Conservation (phyloP, 2,329 filamentous ascomycete genomes). For the Colletotrichum lupini region DNA sequence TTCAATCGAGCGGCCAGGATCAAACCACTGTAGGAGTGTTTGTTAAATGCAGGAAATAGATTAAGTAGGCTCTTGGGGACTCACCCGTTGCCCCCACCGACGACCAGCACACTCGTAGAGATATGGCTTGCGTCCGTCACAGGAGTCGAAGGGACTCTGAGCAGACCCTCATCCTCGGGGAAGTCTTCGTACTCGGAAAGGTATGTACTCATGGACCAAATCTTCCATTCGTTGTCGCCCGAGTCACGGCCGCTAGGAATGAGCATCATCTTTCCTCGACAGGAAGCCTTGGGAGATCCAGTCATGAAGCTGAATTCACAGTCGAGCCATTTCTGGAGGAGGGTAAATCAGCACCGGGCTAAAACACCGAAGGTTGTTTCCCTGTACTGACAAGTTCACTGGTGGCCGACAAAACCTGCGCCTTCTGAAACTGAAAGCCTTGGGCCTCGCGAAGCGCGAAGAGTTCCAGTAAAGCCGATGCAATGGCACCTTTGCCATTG, state of each 20-base stretch:
- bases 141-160: conserved; percentile 37
- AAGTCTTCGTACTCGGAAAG: conserved; percentile 39
- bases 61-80: background rate
- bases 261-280: conserved; percentile 46
- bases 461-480: background rate
- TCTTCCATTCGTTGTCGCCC: conserved; percentile 43
- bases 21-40: conserved; percentile 36
- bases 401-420: conserved; percentile 16
- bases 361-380: background rate
- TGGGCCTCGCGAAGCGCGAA: background rate
- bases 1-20: conserved; percentile 50
- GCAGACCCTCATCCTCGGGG: conserved; percentile 42
- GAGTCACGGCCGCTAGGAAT: conserved; percentile 37
- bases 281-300: conserved; percentile 40
- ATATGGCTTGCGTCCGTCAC: conserved; percentile 35
- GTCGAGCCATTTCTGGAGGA: conserved; percentile 14
- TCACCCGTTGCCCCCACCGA: conserved; percentile 48
- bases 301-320: conserved; percentile 46
- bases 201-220: conserved; percentile 47
- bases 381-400: conserved; percentile 25
- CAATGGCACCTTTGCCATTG: conserved; percentile 8
- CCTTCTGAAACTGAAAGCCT: background rate
- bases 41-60: background rate
- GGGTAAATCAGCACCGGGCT: background rate
- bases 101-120: conserved; percentile 47